Conservation (phyloP, 192 early-diverging fungal genomes). For the Podochytrium sp. region DNA sequence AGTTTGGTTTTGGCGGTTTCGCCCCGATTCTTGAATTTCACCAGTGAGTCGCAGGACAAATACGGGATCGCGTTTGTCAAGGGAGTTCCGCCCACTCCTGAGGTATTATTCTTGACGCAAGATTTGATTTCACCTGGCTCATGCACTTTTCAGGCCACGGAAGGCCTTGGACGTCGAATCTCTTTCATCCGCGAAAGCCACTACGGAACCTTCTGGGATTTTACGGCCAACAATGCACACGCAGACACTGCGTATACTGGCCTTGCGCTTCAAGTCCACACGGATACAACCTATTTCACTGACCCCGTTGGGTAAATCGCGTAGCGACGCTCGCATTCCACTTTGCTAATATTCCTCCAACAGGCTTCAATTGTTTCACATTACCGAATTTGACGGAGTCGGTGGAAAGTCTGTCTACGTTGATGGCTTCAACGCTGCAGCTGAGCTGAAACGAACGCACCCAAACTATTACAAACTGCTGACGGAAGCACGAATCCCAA, state of each 20-base stretch:
- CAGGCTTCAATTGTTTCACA: slow-evolving; percentile 81
- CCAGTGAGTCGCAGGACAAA: slow-evolving; percentile 42
- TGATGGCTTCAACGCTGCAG: slow-evolving; percentile 77
- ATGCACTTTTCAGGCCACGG: slow-evolving; percentile 73
- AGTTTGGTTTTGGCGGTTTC: neutral
- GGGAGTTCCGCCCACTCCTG: slow-evolving; percentile 63
- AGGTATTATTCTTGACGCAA: too few relatives aligned
- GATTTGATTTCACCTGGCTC: neutral
- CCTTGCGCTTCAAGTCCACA: slow-evolving; percentile 75
- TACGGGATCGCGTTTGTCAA: slow-evolving; percentile 79
- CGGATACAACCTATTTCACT: slow-evolving; percentile 87
- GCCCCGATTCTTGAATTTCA: neutral
- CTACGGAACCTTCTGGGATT: slow-evolving; percentile 79
- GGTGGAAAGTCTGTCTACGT: slow-evolving; percentile 81
- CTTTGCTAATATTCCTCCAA: neutral
- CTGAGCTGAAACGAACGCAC: slow-evolving; percentile 56
- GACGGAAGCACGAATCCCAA: slow-evolving; percentile 60
- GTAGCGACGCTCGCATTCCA: neutral
- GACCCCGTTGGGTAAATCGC: slow-evolving; percentile 72
- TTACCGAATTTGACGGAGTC: slow-evolving; percentile 66
- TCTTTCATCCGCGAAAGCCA: slow-evolving; percentile 78
- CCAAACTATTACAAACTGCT: slow-evolving; percentile 66
- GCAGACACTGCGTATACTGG: slow-evolving; percentile 85
- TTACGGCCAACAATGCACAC: slow-evolving; percentile 74
- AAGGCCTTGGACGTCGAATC: slow-evolving; percentile 65